A percentile compares a stretch with the other conserved stretches of the same genome.
These are phyloP conservation scores for Perilla frutescens DNA, from an alignment of 257 asterid species.

Conservation along the genomic window DNA sequence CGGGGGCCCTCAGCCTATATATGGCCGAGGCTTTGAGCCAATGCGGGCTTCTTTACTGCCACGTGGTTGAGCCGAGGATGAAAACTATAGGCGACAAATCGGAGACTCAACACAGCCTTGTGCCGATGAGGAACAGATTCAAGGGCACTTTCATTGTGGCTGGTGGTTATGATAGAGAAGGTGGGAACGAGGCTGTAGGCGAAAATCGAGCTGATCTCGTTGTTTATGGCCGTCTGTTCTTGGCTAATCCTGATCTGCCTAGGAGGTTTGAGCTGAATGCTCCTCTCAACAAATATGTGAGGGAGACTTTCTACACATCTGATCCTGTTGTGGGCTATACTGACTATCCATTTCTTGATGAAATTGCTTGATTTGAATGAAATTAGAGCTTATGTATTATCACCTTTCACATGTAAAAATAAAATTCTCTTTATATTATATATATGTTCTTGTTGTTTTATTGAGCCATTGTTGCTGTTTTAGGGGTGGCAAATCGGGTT, in stretches of 20 bases:
- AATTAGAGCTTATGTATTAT: too few species aligned
- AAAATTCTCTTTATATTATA: too few species aligned
- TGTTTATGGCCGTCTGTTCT: constrained; percentile 62
- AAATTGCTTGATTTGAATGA: constrained; percentile 32
- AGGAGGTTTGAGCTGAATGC: constrained; percentile 60
- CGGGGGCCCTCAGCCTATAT: constrained; percentile 56
- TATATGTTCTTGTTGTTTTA: too few species aligned
- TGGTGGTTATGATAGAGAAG: constrained; percentile 67
- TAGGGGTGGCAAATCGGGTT: too few species aligned
- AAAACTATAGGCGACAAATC: constrained; percentile 21
- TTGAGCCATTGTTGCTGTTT: too few species aligned
- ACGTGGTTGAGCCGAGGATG: constrained; percentile 71
- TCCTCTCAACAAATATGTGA: constrained; percentile 56
- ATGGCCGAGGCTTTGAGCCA: constrained; percentile 55
- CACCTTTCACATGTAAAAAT: too few species aligned
- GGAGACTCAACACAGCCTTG: constrained; percentile 43
- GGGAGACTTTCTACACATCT: constrained; percentile 55
- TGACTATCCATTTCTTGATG: constrained; percentile 72
- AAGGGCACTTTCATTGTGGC: constrained; percentile 67
- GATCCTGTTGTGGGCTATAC: constrained; percentile 75
- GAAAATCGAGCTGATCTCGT: constrained; percentile 60
- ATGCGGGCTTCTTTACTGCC: constrained; percentile 56
- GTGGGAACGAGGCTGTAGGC: constrained; percentile 58
- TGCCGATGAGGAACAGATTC: constrained; percentile 61
- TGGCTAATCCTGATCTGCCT: constrained; percentile 73